Conservation (phyloP, 176 grass and related monocot species). For the Hordeum marinum region DNA sequence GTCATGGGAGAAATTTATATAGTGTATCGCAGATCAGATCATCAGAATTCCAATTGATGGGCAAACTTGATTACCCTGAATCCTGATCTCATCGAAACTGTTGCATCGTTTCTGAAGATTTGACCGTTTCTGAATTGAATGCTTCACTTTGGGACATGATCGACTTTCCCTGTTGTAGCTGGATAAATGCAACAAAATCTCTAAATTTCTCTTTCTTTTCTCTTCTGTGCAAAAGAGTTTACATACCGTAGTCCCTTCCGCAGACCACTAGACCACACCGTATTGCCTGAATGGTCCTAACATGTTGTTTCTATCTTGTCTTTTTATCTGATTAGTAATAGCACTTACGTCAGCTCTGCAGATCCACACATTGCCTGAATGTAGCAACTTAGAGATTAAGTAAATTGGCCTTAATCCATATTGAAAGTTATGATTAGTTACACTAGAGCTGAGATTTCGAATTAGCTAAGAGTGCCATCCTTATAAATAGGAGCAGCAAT, state of each 20-base stretch:
- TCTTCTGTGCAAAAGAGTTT: neutral
- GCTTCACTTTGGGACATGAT: neutral
- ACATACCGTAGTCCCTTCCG: neutral
- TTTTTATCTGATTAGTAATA: neutral
- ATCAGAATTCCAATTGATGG: neutral
- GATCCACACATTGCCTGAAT: no score
- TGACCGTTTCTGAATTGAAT: conserved; percentile 1
- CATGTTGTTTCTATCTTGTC: neutral
- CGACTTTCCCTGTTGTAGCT: neutral
- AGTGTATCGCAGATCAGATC: neutral
- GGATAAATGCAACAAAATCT: neutral
- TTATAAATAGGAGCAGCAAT: neutral
- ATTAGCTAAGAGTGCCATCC: neutral
- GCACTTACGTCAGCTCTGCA: no score
- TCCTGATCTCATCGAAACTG: neutral
- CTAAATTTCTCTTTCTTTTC: neutral
- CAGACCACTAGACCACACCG: neutral
- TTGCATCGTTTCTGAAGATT: neutral
- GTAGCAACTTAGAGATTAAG: no score
- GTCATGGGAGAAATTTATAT: neutral
- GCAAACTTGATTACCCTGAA: neutral
- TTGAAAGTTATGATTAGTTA: no score
- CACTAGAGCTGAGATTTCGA: no score
- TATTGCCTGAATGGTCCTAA: neutral
- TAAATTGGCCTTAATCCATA: no score